Percentiles rank a stretch among this genome's conserved stretches.
These are phyloP conservation scores for Sodiomyces alkalinus DNA, from an alignment of 2,329 filamentous ascomycete species.

Conservation along the genomic window DNA sequence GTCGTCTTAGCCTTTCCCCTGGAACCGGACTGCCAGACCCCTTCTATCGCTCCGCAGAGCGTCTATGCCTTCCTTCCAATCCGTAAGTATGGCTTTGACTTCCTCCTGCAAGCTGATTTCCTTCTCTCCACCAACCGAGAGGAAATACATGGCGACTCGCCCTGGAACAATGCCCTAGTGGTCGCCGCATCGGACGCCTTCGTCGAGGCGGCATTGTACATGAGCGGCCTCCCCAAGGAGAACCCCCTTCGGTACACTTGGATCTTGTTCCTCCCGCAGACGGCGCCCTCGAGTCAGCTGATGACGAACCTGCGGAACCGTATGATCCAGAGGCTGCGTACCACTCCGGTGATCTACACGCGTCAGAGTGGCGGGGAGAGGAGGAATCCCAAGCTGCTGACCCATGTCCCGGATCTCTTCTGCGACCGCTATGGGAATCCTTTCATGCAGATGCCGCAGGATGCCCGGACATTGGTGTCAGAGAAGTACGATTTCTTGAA, in stretches of 20 bases:
- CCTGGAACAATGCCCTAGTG: constrained; percentile 10
- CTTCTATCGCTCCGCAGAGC: constrained; percentile 5
- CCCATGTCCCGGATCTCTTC: neutral
- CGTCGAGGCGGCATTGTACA: constrained; percentile 1
- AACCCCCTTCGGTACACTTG: constrained; percentile 7
- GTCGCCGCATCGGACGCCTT: constrained; percentile 1
- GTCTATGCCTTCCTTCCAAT: constrained; percentile 13
- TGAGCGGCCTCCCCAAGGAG: constrained; percentile 1
- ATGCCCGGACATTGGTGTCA: too few relatives aligned
- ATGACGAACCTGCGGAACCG: too few relatives aligned
- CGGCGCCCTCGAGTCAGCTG: too few relatives aligned
- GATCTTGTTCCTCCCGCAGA: constrained; percentile 3
- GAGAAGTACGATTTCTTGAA: too few relatives aligned
- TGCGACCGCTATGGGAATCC: neutral
- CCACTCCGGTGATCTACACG: too few relatives aligned
- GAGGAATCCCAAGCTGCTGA: neutral
- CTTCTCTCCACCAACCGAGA: constrained; percentile 11
- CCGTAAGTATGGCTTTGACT: constrained; percentile 12
- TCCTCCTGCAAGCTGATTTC: constrained; percentile 14
- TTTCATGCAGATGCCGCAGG: too few relatives aligned
- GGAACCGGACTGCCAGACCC: neutral
- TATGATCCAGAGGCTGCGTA: too few relatives aligned
- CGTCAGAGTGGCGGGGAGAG: too few relatives aligned
- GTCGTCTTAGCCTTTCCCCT: constrained; percentile 10
- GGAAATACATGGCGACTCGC: constrained; percentile 8